A percentile compares a stretch with the other conserved stretches of the same genome.
Evolutionary conservation across 345 rosid genomes (phyloP).

Genomic region (Arabis hirsuta): DNA sequence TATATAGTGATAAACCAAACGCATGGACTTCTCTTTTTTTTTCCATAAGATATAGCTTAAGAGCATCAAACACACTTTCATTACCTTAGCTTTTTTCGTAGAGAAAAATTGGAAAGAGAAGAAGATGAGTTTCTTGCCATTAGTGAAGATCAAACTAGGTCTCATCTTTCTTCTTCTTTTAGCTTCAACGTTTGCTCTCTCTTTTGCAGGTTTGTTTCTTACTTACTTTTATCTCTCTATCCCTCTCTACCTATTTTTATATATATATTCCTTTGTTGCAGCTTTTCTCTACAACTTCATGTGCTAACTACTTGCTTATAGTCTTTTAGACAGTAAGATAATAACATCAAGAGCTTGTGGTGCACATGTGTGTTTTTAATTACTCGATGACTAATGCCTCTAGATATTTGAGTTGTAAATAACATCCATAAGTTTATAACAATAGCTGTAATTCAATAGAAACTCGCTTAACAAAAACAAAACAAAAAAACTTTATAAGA

Average conservation of each 20-base stretch:
- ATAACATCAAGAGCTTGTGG: slow-evolving; percentile 3
- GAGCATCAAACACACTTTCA: slow-evolving; percentile 32
- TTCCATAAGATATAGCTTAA: slow-evolving; percentile 19
- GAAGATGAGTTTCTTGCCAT: slow-evolving; percentile 46
- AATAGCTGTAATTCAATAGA: not conserved
- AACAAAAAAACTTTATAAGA: not conserved
- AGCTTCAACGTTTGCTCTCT: slow-evolving; percentile 49
- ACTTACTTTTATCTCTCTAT: not conserved
- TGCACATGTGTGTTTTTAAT: slow-evolving; percentile 27
- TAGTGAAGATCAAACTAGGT: slow-evolving; percentile 44
- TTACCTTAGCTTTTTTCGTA: not conserved
- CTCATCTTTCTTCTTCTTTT: slow-evolving; percentile 61
- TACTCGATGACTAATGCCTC: not conserved
- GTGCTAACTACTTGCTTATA: slow-evolving; percentile 31
- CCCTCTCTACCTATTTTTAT: not conserved
- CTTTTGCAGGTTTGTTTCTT: slow-evolving; percentile 52
- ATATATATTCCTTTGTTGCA: slow-evolving; percentile 23
- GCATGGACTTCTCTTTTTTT: slow-evolving; percentile 34
- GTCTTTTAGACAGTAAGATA: slow-evolving; percentile 33
- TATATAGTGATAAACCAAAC: slow-evolving; percentile 40
- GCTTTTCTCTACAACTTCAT: slow-evolving; percentile 41
- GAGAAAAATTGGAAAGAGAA: slow-evolving; percentile 6
- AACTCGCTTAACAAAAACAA: no score
- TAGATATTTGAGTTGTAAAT: slow-evolving; percentile 6
- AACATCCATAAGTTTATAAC: slow-evolving; percentile 1